Evolutionary conservation across 257 asterid genomes (phyloP), one percentile per base, ranked within the genome.

Genomic region (Fraxinus excelsior): DNA sequence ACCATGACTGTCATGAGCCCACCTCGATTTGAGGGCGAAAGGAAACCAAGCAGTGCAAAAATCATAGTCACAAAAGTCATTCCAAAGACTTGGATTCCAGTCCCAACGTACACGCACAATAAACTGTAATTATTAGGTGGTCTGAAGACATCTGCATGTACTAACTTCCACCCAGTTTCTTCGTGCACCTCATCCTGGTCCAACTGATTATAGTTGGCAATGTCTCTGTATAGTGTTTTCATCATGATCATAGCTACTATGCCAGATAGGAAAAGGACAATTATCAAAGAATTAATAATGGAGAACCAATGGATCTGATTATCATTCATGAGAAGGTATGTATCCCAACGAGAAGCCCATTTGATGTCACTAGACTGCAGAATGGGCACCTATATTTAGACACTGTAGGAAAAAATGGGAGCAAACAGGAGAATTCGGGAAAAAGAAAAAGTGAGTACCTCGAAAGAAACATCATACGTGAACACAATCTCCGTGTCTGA

Each of bases 301-400:
- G 90, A 87, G 74, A 86, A 86, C 90, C 88, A 86, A 34, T 86
- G 90, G 10, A 86, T 86, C 68, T 86, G 86, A 44, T 80, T 81
- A 13, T 86, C 87, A n/a, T 82, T 83, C 88, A 79, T 84, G 21
- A 78, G 85, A 51, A 87, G 91, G 77, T 80, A 87, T 0, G 87
- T 81, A 46, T 87, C 91, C 91, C 91, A 87, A 73, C 91, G 80
- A 10, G 88, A 88, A 11, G 88, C 91, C 91, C 90, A 88, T 84
- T 86, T 82, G 80, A 88, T 82, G 26, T 85, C 88, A 80, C 90
- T 88, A 32, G 89, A 62, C 91, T 87, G 85, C 49, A 71, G 67
- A 72, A 72, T n/a, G 34, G 34, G 11, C 49, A 13, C 32, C 23
- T 10, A 51, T 4, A 7, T 0, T 49, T 12, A 76, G 70, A 67